A percentile compares a stretch with the other conserved stretches of the same genome.
These are phyloP conservation scores for Gracilaria vermiculophylla DNA, from an alignment of 23 red algal species.

Conservation along the genomic window DNA sequence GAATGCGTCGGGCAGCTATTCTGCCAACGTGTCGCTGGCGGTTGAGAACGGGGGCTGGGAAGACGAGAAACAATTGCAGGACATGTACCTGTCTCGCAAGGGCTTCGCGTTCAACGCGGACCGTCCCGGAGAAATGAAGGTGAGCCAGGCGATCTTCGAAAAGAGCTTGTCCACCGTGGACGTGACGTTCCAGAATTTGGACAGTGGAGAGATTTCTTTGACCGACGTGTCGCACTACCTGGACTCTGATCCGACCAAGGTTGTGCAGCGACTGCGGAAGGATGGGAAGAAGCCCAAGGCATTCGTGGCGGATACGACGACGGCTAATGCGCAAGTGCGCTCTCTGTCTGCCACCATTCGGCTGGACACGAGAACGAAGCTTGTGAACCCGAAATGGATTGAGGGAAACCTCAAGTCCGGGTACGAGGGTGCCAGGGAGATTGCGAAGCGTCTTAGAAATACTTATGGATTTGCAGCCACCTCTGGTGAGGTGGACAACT, in stretches of 20 bases:
- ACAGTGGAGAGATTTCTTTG: constrained; percentile 94
- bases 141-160: constrained; percentile 79
- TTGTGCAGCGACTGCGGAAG: constrained; percentile 79
- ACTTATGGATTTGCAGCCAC: constrained; percentile 96
- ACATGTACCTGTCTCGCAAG: constrained; percentile 98
- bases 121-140: constrained; percentile 91
- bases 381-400: constrained; percentile 99
- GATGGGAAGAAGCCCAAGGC: constrained; percentile 91
- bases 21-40: constrained; percentile 90
- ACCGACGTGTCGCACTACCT: constrained; percentile 98
- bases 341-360: constrained; percentile 91
- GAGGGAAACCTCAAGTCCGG: constrained; percentile 91
- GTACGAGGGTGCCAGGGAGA: constrained; percentile 95
- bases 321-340: constrained; percentile 92
- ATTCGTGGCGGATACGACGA: constrained; percentile 96
- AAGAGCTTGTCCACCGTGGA: constrained; percentile 75
- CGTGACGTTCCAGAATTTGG: constrained; percentile 96
- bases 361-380: constrained; percentile 93
- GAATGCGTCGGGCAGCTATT: constrained; percentile 97
- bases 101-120: constrained; percentile 97
- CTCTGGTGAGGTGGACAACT: constrained; percentile 91
- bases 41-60: constrained; percentile 99
- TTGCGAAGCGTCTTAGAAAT: constrained; percentile 93
- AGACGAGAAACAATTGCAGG: constrained; percentile 96
- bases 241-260: constrained; percentile 91